Evolutionary conservation across 164 flowering plant species (phyloP).

Genomic region (Liriodendron chinense): DNA sequence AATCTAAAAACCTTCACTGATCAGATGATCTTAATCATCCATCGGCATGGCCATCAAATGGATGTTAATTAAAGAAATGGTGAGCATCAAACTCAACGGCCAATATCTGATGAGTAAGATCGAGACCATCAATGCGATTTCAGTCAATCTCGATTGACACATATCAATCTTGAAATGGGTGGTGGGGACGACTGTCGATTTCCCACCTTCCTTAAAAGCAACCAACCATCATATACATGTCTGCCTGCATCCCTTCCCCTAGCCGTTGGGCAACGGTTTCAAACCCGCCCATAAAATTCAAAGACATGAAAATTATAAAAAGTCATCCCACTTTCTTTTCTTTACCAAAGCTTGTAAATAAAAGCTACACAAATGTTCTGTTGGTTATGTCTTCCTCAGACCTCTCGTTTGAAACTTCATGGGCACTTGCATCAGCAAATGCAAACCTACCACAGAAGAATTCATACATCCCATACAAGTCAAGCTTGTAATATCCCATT

Average conservation of each 20-base stretch:
- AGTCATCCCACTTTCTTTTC: constrained; percentile 20
- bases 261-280: constrained; percentile 57
- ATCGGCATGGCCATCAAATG: no score
- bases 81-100: no score
- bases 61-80: no score
- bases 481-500: constrained; percentile 50
- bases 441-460: constrained; percentile 15
- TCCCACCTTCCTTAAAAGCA: constrained; percentile 2
- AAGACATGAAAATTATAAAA: constrained; percentile 29
- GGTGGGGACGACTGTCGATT: no score
- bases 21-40: no score
- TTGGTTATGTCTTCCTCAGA: neutral
- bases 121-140: no score
- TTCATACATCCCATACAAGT: constrained; percentile 25
- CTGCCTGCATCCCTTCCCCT: constrained; percentile 5
- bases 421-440: constrained; percentile 79
- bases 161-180: no score
- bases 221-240: neutral
- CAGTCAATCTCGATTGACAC: no score
- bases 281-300: constrained; percentile 43
- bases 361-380: neutral
- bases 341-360: neutral
- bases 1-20: no score
- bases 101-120: no score
- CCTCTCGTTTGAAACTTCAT: constrained; percentile 18